A percentile compares a stretch with the other conserved stretches of the same genome.
Conservation (phyloP, 2,329 filamentous ascomycete species). For the Alternaria gansuensis region DNA sequence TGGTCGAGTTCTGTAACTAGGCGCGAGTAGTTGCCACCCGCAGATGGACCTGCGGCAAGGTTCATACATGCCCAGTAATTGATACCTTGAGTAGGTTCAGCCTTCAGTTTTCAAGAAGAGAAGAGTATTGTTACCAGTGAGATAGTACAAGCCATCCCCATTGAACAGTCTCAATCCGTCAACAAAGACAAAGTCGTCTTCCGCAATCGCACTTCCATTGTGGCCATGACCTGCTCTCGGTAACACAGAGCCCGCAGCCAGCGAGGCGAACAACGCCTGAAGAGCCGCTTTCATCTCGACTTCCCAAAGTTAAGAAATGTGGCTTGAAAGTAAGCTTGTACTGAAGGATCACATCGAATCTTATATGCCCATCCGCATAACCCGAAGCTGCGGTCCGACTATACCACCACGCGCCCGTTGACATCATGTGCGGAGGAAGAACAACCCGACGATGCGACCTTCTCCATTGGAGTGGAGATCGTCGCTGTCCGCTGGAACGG, state of each 20-base stretch:
- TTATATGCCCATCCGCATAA: slow-evolving; percentile 21
- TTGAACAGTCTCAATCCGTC: slow-evolving; percentile 49
- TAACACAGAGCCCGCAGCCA: slow-evolving; percentile 22
- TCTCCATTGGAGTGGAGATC: slow-evolving; percentile 8
- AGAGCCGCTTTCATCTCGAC: slow-evolving; percentile 24
- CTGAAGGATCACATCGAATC: not conserved
- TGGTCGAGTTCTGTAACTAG: slow-evolving; percentile 53
- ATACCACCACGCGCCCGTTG: not conserved
- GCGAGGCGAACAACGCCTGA: slow-evolving; percentile 25
- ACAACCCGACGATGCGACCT: slow-evolving; percentile 5
- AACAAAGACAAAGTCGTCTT: slow-evolving; percentile 51
- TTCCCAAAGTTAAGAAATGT: not conserved
- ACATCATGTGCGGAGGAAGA: slow-evolving; percentile 22
- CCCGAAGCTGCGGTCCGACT: slow-evolving; percentile 11
- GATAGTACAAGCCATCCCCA: slow-evolving; percentile 48
- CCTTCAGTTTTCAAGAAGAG: not conserved
- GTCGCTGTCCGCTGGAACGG: slow-evolving; percentile 5
- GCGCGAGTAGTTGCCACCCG: slow-evolving; percentile 51
- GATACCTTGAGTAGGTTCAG: slow-evolving; percentile 35
- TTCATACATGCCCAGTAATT: slow-evolving; percentile 57
- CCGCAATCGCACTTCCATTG: slow-evolving; percentile 27
- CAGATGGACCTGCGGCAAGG: slow-evolving; percentile 47
- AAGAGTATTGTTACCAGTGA: slow-evolving; percentile 37
- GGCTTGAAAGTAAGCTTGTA: slow-evolving; percentile 1
- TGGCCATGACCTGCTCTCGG: slow-evolving; percentile 10